Percentiles rank a stretch among this genome's conserved stretches.
Evolutionary conservation across 306 rosid species (phyloP).

Genomic region (Fagus crenata): DNA sequence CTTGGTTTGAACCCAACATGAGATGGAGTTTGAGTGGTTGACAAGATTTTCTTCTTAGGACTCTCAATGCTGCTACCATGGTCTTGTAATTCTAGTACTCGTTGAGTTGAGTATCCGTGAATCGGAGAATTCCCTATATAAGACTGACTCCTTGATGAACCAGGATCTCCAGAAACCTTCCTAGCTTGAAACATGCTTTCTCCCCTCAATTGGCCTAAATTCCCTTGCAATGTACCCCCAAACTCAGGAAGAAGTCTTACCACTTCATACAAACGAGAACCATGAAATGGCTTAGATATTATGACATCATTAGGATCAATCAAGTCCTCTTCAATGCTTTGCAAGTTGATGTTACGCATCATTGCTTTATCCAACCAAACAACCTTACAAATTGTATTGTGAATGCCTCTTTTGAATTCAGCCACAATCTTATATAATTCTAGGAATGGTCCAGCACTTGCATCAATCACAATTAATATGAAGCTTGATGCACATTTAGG

Average conservation of each 20-base stretch:
- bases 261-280: conserved; percentile 47
- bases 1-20: conserved; percentile 14
- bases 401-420: conserved; percentile 32
- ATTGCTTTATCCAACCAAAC: conserved; percentile 65
- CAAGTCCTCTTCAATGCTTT: conserved; percentile 14
- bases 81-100: conserved; percentile 11
- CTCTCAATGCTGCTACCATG: conserved; percentile 1
- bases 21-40: conserved; percentile 3
- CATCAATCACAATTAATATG: conserved; percentile 38
- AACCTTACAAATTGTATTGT: conserved; percentile 41
- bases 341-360: conserved; percentile 11
- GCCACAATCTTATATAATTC: conserved; percentile 21
- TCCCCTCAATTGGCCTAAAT: not conserved
- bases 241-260: conserved; percentile 68
- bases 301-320: conserved; percentile 46
- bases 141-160: conserved; percentile 11
- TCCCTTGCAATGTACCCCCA: conserved; percentile 41
- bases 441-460: conserved; percentile 21
- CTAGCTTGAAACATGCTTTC: not conserved
- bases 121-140: not conserved
- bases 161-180: conserved; percentile 4
- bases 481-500: conserved; percentile 24
- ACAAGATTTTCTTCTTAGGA: conserved; percentile 14
- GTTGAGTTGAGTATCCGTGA: conserved; percentile 9
- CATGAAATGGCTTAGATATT: conserved; percentile 62